Percentiles rank a stretch among this genome's conserved stretches.
These are phyloP conservation scores for Hypoxylon sp. DNA, from an alignment of 2,329 filamentous ascomycete species.

Conservation along the genomic window DNA sequence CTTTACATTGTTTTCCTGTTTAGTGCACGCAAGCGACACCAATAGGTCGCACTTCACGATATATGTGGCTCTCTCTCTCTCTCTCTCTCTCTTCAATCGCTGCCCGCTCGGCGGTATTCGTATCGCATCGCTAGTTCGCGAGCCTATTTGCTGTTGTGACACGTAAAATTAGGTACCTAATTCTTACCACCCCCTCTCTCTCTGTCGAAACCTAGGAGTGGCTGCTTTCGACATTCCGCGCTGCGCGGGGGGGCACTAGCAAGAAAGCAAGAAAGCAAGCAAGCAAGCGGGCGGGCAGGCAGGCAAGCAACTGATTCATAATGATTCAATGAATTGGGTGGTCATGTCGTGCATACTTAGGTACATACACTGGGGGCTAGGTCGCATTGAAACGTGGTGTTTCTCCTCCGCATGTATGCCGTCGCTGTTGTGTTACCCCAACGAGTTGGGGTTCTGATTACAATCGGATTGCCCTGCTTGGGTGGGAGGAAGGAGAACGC, in stretches of 20 bases:
- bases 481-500: slow-evolving; percentile 3
- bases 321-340: slow-evolving; percentile 20
- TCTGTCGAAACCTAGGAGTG: slow-evolving; percentile 26
- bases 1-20: slow-evolving; percentile 2
- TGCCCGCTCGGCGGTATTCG: slow-evolving; percentile 29
- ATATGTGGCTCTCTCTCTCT: slow-evolving; percentile 1
- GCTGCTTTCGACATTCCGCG: slow-evolving; percentile 18
- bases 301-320: not conserved
- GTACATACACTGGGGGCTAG: slow-evolving; percentile 9
- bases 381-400: slow-evolving; percentile 47
- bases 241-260: not conserved
- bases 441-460: slow-evolving; percentile 2
- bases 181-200: slow-evolving; percentile 12
- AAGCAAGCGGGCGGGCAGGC: no score
- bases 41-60: slow-evolving; percentile 3
- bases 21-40: slow-evolving; percentile 2
- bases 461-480: slow-evolving; percentile 23
- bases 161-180: slow-evolving; percentile 24
- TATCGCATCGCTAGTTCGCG: slow-evolving; percentile 37
- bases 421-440: slow-evolving; percentile 35
- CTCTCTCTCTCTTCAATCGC: slow-evolving; percentile 2
- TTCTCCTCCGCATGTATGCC: slow-evolving; percentile 39
- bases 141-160: slow-evolving; percentile 45
- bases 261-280: not conserved
- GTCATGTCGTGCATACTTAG: slow-evolving; percentile 33